A percentile compares a stretch with the other conserved stretches of the same genome.
Conservation (phyloP, 2,329 filamentous ascomycete genomes). For the Escovopsis sp. region DNA sequence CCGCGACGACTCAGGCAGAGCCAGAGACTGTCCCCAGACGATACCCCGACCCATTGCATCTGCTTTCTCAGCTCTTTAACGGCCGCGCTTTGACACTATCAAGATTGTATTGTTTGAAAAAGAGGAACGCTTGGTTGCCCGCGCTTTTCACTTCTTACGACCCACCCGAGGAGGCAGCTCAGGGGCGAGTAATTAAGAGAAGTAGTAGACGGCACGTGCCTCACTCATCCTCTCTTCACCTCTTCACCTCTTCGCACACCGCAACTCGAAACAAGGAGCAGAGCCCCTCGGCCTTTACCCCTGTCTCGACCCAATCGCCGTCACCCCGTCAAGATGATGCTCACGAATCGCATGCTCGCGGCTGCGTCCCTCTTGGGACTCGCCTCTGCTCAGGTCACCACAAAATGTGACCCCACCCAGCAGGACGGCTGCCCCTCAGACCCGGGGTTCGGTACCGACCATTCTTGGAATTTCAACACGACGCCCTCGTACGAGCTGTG, state of each 20-base stretch:
- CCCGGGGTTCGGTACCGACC: conserved; percentile 51
- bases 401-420: conserved; percentile 64
- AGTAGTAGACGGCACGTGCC: too few species aligned
- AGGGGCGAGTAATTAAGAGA: too few species aligned
- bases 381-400: conserved; percentile 57
- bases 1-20: conserved; percentile 3
- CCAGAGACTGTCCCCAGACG: conserved; percentile 3
- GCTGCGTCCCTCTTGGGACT: conserved; percentile 28
- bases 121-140: too few species aligned
- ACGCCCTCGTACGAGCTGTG: conserved; percentile 47
- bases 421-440: conserved; percentile 52
- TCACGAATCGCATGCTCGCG: conserved; percentile 13
- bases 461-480: conserved; percentile 49
- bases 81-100: neutral
- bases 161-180: too few species aligned
- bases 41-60: neutral
- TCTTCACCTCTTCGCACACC: too few species aligned
- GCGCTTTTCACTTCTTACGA: too few species aligned
- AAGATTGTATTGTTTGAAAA: too few species aligned
- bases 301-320: neutral
- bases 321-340: conserved; percentile 3
- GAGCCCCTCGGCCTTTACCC: neutral
- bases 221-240: too few species aligned
- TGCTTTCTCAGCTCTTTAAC: neutral
- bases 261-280: too few species aligned